Evolutionary conservation across 495 filamentous ascomycete species (phyloP), one percentile per base, ranked within the genome.

Genomic region (Acidomyces sp.): DNA sequence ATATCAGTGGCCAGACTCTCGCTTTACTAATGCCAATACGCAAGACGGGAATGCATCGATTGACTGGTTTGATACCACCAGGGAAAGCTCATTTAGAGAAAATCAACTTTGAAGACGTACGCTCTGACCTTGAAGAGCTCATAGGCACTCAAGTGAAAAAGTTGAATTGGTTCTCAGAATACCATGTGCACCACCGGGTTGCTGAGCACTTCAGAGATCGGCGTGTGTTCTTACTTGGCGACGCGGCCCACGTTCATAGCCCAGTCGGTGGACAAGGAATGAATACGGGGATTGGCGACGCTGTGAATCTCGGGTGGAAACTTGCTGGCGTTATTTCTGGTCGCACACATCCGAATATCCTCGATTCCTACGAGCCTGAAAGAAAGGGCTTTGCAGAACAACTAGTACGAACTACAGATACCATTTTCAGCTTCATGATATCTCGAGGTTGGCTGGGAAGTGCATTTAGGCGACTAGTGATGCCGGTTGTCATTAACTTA

Each of bases 251-350:
- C 22, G 16, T 27, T 16, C 25, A 34, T 1, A 23, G 34, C 5
- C 47, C 47, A 12, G 12, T 12, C 2, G 47, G 42, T 2, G 47
- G 47, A 3, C 43, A 50, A 13, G 46, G 47, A 3, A 27, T 47
- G 34, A 50, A 50, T 22, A 39, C 21, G 0, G 44, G 34, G 4
- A 29, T 50, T 0, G 21, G 22, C 15, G 47, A 50, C 19, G 47
- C 11, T 20, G 3, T 4, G 3, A 20, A 34, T 5, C 47, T 50
- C 5, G 34, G 15, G n/a, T n/a, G n/a, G n/a, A n/a, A n/a, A n/a
- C n/a, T n/a, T n/a, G n/a, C n/a, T n/a, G n/a, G n/a, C n/a, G n/a
- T n/a, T n/a, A n/a, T n/a, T n/a, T n/a, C n/a, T n/a, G n/a, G n/a
- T n/a, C n/a, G n/a, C n/a, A n/a, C n/a, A n/a, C n/a, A n/a, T n/a